phyloP scores from a whole-genome alignment of 805 yeast genomes.

The Spathaspora hagerdaliae region DNA sequence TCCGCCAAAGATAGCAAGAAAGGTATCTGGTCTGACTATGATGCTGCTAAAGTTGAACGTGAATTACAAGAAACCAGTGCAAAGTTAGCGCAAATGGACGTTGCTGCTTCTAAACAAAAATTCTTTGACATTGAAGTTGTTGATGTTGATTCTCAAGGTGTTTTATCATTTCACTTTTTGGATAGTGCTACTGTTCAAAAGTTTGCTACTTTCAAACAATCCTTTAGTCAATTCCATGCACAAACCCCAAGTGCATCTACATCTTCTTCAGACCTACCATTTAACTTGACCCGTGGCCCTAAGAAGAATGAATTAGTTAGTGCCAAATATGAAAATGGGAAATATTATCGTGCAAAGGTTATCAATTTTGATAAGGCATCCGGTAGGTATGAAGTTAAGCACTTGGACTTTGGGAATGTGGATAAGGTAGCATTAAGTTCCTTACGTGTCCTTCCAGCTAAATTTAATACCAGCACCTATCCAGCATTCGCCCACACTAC shows the following conservation, averaged over 20 bases:
- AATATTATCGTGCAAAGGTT: conserved; percentile 58
- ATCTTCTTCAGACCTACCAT: conserved; percentile 35
- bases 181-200: conserved; percentile 33
- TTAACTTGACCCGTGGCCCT: conserved; percentile 35
- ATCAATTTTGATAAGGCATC: conserved; percentile 41
- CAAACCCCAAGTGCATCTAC: conserved; percentile 33
- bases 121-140: conserved; percentile 53
- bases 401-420: conserved; percentile 58
- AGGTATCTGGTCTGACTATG: conserved; percentile 70
- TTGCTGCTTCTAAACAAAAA: conserved; percentile 32
- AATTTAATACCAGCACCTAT: conserved; percentile 34
- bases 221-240: conserved; percentile 43
- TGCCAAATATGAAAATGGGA: conserved; percentile 50
- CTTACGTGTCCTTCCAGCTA: conserved; percentile 51
- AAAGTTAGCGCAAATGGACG: conserved; percentile 15
- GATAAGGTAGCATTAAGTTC: conserved; percentile 42
- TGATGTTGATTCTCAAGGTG: conserved; percentile 42
- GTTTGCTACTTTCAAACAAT: conserved; percentile 42
- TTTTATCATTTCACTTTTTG: conserved; percentile 43
- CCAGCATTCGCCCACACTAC: conserved; percentile 58
- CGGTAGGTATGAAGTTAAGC: conserved; percentile 46
- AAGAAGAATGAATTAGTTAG: conserved; percentile 58
- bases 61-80: conserved; percentile 19
- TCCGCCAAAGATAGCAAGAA: conserved; percentile 49
- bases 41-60: conserved; percentile 34